Evolutionary conservation across 768 basidiomycete species (phyloP).

Genomic region (Panaeolus cyanescens): DNA sequence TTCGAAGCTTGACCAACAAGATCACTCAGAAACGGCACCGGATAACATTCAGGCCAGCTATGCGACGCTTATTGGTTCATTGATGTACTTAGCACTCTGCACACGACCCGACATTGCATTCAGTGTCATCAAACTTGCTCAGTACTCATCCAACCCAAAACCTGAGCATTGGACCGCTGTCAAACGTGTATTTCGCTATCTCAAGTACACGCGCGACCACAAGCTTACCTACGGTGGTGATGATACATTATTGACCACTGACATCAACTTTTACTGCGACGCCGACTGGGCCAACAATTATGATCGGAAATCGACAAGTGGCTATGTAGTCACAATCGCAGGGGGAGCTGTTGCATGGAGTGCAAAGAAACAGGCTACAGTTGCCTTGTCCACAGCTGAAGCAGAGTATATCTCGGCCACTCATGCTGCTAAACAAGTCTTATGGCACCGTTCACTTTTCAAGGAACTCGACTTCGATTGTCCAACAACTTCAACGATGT

Average conservation of each 20-base stretch:
- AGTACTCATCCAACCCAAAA: background rate
- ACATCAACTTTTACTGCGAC: constrained; percentile 11
- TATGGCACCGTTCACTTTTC: constrained; percentile 18
- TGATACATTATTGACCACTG: too few species aligned
- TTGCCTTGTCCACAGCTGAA: constrained; percentile 32
- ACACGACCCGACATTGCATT: background rate
- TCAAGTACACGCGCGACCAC: background rate
- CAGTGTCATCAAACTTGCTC: background rate
- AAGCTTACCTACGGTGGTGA: too few species aligned
- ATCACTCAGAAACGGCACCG: too few species aligned
- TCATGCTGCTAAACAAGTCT: constrained; percentile 24
- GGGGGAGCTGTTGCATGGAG: constrained; percentile 25
- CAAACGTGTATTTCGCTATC: background rate
- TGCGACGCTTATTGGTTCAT: background rate
- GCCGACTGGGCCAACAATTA: constrained; percentile 14
- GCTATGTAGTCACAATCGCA: constrained; percentile 11
- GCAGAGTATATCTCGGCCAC: constrained; percentile 46
- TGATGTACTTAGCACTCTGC: background rate
- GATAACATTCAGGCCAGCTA: too few species aligned
- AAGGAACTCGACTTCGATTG: constrained; percentile 7
- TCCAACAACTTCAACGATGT: constrained; percentile 8
- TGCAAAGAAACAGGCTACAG: constrained; percentile 33
- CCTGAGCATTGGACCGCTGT: background rate
- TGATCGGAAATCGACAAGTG: constrained; percentile 14
- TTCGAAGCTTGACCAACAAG: too few species aligned